These are phyloP conservation scores for Beauveria sp. DNA, from an alignment of 2,329 filamentous ascomycete species.

Conservation along the genomic window DNA sequence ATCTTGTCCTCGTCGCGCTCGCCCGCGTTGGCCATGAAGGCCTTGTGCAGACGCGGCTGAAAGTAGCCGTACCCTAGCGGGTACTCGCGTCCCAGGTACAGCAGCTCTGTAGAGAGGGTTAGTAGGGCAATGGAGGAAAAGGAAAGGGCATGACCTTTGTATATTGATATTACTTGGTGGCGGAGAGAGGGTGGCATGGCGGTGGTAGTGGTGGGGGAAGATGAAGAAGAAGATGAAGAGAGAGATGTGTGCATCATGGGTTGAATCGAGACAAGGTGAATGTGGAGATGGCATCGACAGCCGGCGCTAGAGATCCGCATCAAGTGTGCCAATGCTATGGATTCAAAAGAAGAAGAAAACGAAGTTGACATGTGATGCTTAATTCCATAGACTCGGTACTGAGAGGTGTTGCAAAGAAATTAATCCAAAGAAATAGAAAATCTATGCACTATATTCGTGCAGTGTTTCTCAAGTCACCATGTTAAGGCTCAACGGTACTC, in stretches of 20 bases:
- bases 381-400: too few species aligned
- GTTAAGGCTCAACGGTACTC: too few species aligned
- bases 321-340: too few species aligned
- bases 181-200: conserved; percentile 40
- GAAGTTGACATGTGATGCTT: too few species aligned
- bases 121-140: not conserved
- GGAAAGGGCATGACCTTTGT: conserved; percentile 62
- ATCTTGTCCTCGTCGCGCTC: conserved; percentile 71
- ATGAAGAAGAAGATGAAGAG: not conserved
- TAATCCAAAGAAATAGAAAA: too few species aligned
- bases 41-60: conserved; percentile 70
- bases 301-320: not conserved
- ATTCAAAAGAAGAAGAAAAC: too few species aligned
- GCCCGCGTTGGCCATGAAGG: conserved; percentile 69
- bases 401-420: too few species aligned
- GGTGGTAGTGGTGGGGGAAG: not conserved
- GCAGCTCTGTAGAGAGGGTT: conserved; percentile 54
- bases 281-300: not conserved
- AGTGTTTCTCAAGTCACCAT: too few species aligned
- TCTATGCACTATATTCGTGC: too few species aligned
- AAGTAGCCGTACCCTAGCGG: conserved; percentile 79
- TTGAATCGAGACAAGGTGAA: not conserved
- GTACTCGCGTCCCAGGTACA: conserved; percentile 79
- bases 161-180: conserved; percentile 73
- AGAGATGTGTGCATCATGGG: not conserved